A percentile compares a stretch with the other conserved stretches of the same genome.
phyloP scores from a whole-genome alignment of 371 early-diverging fungal genomes.

The Sporodiniella umbellata region DNA sequence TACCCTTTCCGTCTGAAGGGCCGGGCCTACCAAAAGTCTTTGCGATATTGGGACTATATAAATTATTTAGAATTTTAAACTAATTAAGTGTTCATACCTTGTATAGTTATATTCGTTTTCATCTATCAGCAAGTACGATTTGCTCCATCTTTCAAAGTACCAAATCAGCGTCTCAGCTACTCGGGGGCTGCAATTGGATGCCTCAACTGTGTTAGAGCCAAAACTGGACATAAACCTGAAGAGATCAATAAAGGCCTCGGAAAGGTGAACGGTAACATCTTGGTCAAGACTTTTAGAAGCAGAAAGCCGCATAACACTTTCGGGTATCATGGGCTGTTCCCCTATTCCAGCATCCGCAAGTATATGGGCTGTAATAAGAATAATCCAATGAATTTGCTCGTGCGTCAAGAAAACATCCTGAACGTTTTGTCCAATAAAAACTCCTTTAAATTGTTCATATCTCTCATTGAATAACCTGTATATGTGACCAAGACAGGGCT shows the following conservation, averaged over 20 bases:
- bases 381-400: constrained; percentile 77
- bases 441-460: constrained; percentile 41
- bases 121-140: constrained; percentile 65
- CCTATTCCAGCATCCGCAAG: constrained; percentile 68
- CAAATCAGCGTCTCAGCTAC: constrained; percentile 71
- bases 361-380: constrained; percentile 64
- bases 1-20: constrained; percentile 61
- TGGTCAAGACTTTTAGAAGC: constrained; percentile 41
- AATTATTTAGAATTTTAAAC: background rate
- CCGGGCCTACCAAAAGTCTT: constrained; percentile 56
- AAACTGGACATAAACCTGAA: constrained; percentile 39
- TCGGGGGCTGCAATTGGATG: constrained; percentile 69
- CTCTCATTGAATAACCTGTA: constrained; percentile 50
- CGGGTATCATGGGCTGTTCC: constrained; percentile 74
- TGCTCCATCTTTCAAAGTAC: constrained; percentile 76
- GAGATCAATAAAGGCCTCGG: constrained; percentile 50
- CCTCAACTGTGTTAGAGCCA: constrained; percentile 41
- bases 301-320: constrained; percentile 58
- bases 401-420: constrained; percentile 38
- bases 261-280: constrained; percentile 56
- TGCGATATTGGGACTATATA: constrained; percentile 46
- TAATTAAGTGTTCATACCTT: constrained; percentile 31
- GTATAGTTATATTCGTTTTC: constrained; percentile 59
- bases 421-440: constrained; percentile 21
- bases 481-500: constrained; percentile 45